Conservation (phyloP, 225 moss, liverwort and hornwort genomes). For the Pleurozium schreberi region DNA sequence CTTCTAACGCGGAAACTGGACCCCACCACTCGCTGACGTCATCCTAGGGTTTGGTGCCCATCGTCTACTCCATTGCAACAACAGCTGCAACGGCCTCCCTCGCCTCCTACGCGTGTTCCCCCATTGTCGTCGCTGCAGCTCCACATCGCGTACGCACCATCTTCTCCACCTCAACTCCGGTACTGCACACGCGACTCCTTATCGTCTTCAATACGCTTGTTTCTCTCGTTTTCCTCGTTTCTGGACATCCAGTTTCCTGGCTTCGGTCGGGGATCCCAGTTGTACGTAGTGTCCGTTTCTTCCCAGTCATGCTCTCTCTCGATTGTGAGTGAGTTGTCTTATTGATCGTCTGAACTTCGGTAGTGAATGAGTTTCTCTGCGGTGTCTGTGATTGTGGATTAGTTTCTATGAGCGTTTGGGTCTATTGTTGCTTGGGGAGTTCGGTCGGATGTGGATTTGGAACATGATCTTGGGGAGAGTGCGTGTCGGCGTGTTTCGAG, state of each 20-base stretch:
- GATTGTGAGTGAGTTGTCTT: not conserved
- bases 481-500: not conserved
- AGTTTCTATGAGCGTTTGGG: not conserved
- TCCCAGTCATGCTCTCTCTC: not conserved
- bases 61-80: not conserved
- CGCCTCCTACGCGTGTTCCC: not conserved
- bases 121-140: not conserved
- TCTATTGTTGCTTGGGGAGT: not conserved
- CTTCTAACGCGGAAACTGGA: constrained; percentile 1
- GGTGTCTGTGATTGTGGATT: not conserved
- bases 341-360: not conserved
- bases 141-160: not conserved
- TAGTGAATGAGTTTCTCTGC: not conserved
- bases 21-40: not conserved
- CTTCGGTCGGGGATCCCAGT: not conserved
- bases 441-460: not conserved
- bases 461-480: not conserved
- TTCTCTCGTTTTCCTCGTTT: not conserved
- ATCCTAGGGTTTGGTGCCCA: not conserved
- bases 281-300: not conserved
- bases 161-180: not conserved
- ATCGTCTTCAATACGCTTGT: too few species aligned
- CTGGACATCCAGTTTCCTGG: not conserved
- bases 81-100: not conserved
- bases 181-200: not conserved